Evolutionary conservation across 169 alveolate species (phyloP).

Genomic region (Plasmodium coatneyi): DNA sequence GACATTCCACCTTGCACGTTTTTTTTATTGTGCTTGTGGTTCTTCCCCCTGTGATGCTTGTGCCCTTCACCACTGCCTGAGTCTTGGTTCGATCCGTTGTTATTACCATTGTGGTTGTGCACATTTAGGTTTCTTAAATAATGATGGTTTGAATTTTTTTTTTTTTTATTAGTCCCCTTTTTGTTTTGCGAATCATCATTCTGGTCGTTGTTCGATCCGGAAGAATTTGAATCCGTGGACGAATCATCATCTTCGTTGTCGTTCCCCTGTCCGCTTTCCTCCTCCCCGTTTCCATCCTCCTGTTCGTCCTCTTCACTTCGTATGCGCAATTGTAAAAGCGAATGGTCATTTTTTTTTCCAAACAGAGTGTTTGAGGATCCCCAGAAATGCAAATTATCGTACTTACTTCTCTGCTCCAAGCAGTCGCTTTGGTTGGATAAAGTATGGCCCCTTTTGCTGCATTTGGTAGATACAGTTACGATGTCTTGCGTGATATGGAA

Average conservation of each 20-base stretch:
- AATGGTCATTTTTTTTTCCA: constrained; percentile 11
- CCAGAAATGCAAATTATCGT: neutral
- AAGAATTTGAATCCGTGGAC: neutral
- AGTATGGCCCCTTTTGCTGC: neutral
- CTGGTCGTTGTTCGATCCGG: neutral
- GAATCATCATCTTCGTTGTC: neutral
- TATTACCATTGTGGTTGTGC: constrained; percentile 4
- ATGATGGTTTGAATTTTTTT: neutral
- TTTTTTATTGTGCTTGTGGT: constrained; percentile 22
- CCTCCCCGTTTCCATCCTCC: neutral
- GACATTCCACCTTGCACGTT: constrained; percentile 20
- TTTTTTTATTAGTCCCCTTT: neutral
- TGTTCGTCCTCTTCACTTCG: constrained; percentile 21
- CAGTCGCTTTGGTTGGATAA: neutral
- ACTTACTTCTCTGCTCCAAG: neutral
- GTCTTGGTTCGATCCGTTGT: neutral
- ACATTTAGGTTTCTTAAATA: neutral
- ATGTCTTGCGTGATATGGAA: constrained; percentile 6
- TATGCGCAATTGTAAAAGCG: constrained; percentile 19
- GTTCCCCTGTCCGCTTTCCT: neutral
- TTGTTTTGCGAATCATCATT: neutral
- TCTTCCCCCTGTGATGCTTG: neutral
- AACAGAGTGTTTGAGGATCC: neutral
- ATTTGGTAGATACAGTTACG: constrained; percentile 6
- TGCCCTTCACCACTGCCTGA: neutral